Evolutionary conservation across 352 stramenopile genomes (phyloP).

Genomic region (Globisporangium sylvaticum): DNA sequence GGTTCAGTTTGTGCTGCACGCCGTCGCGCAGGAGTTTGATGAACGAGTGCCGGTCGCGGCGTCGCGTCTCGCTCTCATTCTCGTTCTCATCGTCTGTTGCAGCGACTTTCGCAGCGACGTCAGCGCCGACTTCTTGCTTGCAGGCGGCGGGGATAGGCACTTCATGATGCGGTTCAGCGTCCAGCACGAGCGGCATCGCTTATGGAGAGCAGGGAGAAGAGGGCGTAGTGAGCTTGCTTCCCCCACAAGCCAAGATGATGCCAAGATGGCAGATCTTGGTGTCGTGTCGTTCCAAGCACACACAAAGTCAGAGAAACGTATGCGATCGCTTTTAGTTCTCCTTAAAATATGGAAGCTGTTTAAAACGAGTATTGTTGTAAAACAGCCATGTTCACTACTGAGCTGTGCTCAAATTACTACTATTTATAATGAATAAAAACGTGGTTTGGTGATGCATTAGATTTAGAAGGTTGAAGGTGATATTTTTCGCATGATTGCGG

Average conservation of each 20-base stretch:
- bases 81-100: background rate
- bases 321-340: background rate
- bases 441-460: too few species aligned
- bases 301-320: background rate
- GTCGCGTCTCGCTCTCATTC: background rate
- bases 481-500: background rate
- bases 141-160: background rate
- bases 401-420: too few species aligned
- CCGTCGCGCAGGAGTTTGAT: conserved; percentile 59
- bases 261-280: background rate
- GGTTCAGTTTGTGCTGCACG: conserved; percentile 46
- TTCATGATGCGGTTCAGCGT: background rate
- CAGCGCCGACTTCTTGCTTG: background rate
- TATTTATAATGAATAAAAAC: too few species aligned
- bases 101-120: background rate
- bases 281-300: background rate
- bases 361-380: background rate
- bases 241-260: background rate
- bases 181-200: background rate
- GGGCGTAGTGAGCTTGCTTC: background rate
- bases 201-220: background rate
- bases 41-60: conserved; percentile 29
- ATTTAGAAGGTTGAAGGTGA: background rate
- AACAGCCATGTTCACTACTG: too few species aligned
- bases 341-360: background rate